Evolutionary conservation across 306 rosid genomes (phyloP), one percentile per base, ranked within the genome.

Genomic region (Sicyos edulis): DNA sequence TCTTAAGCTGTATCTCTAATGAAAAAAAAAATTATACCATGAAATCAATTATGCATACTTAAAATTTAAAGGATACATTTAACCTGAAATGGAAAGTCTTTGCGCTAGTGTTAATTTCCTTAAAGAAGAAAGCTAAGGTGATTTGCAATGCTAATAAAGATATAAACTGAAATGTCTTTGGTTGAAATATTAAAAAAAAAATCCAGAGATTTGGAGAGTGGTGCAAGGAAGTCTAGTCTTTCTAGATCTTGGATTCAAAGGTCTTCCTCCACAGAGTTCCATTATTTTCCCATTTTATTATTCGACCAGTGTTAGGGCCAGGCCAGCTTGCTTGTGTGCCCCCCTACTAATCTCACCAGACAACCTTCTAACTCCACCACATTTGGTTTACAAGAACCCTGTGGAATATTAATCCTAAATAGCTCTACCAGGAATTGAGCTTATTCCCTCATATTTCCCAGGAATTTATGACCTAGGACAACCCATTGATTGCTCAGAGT

Each of bases 11-110:
- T 62, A 24, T 47, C 53, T 19, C 61, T 54, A 54, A 62, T 40
- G 22, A 66, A 54, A 73, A 16, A 19, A 72, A 76, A 74, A 76
- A 44, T 60, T 67, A 16, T 57, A 68, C 50, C 37, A 15, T 6
- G 29, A 70, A 42, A 55, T 21, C 61, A 55, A 55, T 55, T 55
- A 20, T 55, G 47, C 47, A 17, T 54, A 21, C 20, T 56, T 19
- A 8, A 44, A 2, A 66, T 54, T 10, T 58, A 22, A 22, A 50
- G 13, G 42, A 69, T 26, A 22, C 15, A 12, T 24, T 22, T 4
- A 59, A 59, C 65, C 65, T 60, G 44, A 60, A 60, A 60, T 2
- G 13, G 66, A 29, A 13, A 49, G 37, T 32, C 44, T 5, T 37
- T 37, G 44, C 1, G 44, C 44, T 7, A 37, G 44, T 3, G 8